These are phyloP conservation scores for Nemania abortiva DNA, from an alignment of 2,329 filamentous ascomycete genomes.

Conservation along the genomic window DNA sequence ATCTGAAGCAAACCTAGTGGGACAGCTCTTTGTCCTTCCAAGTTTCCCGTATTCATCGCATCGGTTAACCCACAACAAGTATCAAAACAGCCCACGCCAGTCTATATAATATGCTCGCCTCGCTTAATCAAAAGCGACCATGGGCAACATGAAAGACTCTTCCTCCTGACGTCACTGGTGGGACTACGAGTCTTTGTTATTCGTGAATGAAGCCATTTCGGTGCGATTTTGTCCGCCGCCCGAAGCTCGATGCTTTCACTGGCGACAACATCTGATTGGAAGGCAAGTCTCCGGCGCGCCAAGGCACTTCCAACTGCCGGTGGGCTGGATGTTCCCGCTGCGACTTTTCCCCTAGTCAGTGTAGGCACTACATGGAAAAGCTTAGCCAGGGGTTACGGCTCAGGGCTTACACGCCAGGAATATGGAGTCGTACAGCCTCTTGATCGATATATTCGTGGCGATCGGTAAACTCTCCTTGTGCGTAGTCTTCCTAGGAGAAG, in stretches of 20 bases:
- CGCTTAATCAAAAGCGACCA: too few relatives aligned
- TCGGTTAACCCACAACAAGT: too few relatives aligned
- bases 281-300: not conserved
- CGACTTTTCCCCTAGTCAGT: not conserved
- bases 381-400: not conserved
- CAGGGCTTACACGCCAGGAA: not conserved
- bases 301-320: not conserved
- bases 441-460: not conserved
- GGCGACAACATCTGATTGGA: not conserved
- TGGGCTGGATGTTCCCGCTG: not conserved
- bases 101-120: too few relatives aligned
- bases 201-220: not conserved
- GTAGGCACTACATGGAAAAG: not conserved
- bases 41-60: too few relatives aligned
- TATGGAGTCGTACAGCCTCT: not conserved
- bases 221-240: not conserved
- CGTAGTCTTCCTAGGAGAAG: not conserved
- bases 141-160: too few relatives aligned
- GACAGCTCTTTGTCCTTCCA: not conserved
- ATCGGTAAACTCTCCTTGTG: not conserved
- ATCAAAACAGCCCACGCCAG: not conserved
- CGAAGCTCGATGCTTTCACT: not conserved
- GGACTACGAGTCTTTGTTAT: not conserved
- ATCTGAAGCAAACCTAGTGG: not conserved
- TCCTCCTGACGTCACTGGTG: too few relatives aligned